Conservation (phyloP, 1,284 basidiomycete species). For the Ceratobasidium sp. region DNA sequence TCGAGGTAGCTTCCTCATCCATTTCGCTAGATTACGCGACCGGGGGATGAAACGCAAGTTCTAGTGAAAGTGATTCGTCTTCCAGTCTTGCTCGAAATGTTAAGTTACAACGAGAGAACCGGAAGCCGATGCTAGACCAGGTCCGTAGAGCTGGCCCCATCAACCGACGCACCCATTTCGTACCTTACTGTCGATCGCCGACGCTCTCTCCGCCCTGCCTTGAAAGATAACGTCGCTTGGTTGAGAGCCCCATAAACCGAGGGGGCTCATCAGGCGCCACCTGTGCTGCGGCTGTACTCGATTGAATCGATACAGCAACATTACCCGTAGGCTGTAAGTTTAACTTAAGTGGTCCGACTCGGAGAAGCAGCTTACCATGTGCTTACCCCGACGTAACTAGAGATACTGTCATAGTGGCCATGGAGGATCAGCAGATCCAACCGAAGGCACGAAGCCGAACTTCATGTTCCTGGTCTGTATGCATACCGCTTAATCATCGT, state of each 20-base stretch:
- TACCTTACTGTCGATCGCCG: slow-evolving; percentile 8
- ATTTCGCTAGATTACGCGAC: slow-evolving; percentile 23
- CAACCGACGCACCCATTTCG: background rate
- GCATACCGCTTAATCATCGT: background rate
- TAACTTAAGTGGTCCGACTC: slow-evolving; percentile 25
- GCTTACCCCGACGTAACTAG: background rate
- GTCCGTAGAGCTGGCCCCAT: slow-evolving; percentile 12
- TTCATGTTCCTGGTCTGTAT: background rate
- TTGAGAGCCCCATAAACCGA: no score
- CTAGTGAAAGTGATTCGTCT: slow-evolving; percentile 28
- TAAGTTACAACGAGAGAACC: slow-evolving; percentile 24
- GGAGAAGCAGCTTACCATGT: slow-evolving; percentile 6
- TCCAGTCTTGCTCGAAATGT: slow-evolving; percentile 19
- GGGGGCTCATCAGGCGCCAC: background rate
- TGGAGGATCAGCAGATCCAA: background rate
- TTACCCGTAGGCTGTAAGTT: background rate
- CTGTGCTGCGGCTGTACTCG: slow-evolving; percentile 1
- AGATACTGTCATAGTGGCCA: background rate
- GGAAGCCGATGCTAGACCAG: slow-evolving; percentile 36
- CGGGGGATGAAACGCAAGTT: slow-evolving; percentile 35
- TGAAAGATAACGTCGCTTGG: no score
- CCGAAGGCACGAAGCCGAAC: slow-evolving; percentile 3
- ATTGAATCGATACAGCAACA: background rate
- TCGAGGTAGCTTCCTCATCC: slow-evolving; percentile 5
- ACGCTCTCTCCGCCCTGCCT: slow-evolving; percentile 6